Evolutionary conservation across 768 basidiomycete species (phyloP), one percentile per base, ranked within the genome.

Genomic region (Ramaria sp.): DNA sequence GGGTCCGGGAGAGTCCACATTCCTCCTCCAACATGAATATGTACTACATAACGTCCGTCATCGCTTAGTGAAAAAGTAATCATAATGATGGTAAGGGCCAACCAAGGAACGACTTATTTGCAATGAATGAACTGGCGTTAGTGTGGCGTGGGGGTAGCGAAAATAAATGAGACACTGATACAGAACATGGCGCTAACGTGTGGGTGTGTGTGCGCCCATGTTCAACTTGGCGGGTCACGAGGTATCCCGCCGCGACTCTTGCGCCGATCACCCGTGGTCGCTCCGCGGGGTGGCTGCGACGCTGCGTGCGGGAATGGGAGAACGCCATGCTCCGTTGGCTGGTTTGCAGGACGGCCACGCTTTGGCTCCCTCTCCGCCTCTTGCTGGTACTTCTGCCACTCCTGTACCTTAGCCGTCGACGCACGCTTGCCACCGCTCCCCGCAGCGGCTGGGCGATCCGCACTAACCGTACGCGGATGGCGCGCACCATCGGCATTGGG

Each of bases 391-490:
- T 78, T 77, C 66, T 87, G 82, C 88, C 88, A 90, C 64, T 88
- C 88, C 65, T 88, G 85, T 38, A 90, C 88, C 64, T 88, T 88
- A 72, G 89, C 66, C 64, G 76, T 79, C 39, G 86, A 88, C 66
- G 83, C 65, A 45, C 85, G 78, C 61, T 78, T 80, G 34, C 78
- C 71, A 63, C 38, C 56, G 49, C 15, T 67, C 69, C 22, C 61
- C 65, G 12, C 63, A 25, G 66, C 62, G 42, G 74, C 78, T 13
- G 88, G 71, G 65, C 75, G 77, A 63, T 82, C 78, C 9, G 77
- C 81, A 61, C 82, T 88, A 65, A 78, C 62, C 48, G 79, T 76
- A 18, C 82, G 16, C 44, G 53, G 8, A 47, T 41, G 50, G 24
- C 53, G 49, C 38, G 45, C 34, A 8, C 18, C 30, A 15, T 20